Evolutionary conservation across 805 yeast species (phyloP), one percentile per base, ranked within the genome.

Genomic region (Schwanniomyces polymorphus): DNA sequence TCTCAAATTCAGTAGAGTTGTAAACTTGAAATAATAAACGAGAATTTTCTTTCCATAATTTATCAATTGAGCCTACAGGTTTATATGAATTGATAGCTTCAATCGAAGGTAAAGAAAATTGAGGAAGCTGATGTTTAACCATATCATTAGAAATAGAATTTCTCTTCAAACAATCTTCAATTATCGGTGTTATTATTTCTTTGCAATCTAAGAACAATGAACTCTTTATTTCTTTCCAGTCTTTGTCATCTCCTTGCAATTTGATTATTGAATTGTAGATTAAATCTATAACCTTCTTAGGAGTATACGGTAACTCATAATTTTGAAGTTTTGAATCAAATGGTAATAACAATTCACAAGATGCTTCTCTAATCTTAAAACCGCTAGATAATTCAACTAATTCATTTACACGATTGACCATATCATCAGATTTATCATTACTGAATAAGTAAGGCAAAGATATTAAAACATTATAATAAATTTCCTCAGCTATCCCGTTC

Each of bases 401-500:
- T 16, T 76, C 76, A 41, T 73, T 68, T n/a, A 78, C 72, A 58
- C 46, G 74, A 39, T 26, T 64, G 52, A 49, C 52, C 56, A 61
- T 58, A 50, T 42, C 65, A 41, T 56, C 51, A 31, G 65, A 54
- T 12, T 56, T 60, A 37, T 72, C 74, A 55, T 75, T 79, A 38
- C 79, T 70, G 50, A 77, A 74, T 50, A 81, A 65, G 60, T 81
- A 88, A 9, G 97, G 96, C 29, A 87, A 57, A 10, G 88, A 75
- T 14, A 84, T 60, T 44, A 86, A 64, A 1, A 82, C 79, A 53
- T 81, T 81, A 54, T 81, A 84, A 59, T 68, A 88, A 14, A 90
- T 64, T 42, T 85, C 82, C 60, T 88, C 90, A 4, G 88, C 88
- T 40, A 85, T 64, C 2, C 86, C 81, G 43, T 68, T 74, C 63